Base-by-base conservation (phyloP, 352 stramenopile species). In the Globisporangium megalacanthum region DNA sequence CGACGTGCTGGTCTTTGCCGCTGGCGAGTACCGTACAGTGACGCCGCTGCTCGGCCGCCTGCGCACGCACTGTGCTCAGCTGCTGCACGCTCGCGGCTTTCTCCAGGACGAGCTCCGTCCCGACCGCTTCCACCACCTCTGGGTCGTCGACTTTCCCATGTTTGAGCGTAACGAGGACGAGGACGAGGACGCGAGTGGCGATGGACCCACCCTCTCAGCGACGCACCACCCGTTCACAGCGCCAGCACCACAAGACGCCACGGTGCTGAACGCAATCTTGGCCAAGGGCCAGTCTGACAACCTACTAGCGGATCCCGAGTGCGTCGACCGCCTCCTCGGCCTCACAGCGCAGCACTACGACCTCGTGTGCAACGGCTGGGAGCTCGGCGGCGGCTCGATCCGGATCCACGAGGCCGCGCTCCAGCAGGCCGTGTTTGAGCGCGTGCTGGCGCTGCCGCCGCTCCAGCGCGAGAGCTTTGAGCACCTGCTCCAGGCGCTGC, bases 171-270 rank as follows among this genome's bases (percentile, higher is more conserved):
- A 67, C 54, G 75, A 89, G 31, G 80, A 88, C 52, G 68, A 77
- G 10, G 69, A 74, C 13, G n/a, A n/a, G n/a, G n/a, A n/a, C n/a
- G n/a, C n/a, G n/a, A 64, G 49, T n/a, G 62, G 46, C 11, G 69
- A 64, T 37, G 68, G 70, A n/a, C 60, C 75, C 14, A 63, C 66
- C 25, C 68, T 95, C 13, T 91, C 79, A 2, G 76, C 86, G 14
- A 91, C 80, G 41, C 88, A 96, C 59, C 86, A 96, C 56, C 88
- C 88, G 29, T 96, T 96, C 68, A 96, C 88, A 17, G 76, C 83
- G 2, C 87, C 87, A 20, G 57, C 66, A 0, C 66, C 72, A 13
- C 77, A 83, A 11, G 67, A 91, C 36, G 61, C 66, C 0, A 61
- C 57, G 11, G 55, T 83, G 58, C 58, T 92, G 19, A 15, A 78